Base-by-base conservation (phyloP, 2,329 filamentous ascomycete species). In the Fusarium veterinarium region DNA sequence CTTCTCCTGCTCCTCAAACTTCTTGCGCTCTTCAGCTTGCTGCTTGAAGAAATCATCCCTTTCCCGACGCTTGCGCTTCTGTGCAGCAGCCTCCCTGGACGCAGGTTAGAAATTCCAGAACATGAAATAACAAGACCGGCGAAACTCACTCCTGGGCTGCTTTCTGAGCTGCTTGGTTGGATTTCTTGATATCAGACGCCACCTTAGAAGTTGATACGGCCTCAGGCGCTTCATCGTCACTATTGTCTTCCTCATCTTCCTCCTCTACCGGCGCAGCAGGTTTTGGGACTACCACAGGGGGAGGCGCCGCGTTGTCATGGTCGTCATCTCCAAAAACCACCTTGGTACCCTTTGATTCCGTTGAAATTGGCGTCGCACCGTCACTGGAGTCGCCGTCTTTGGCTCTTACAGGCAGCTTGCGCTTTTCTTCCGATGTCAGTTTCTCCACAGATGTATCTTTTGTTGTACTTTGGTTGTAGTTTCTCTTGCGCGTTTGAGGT, bases 171-270 rank as follows among this genome's bases (percentile, higher is more conserved):
- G 82, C 84, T 67, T 86, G 83, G 2, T 83, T 82, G 6, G 84
- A 83, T 72, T 86, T 83, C 67, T 84, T 83, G 28, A 83, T 81
- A 65, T 86, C 81, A 19, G 81, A 83, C 3, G 86, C 87, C 6
- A 84, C 86, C 52, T 83, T 83, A 17, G 81, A 79, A 3, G 87
- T 87, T 1, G 88, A 90, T n/a, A 90, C 84, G 6, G 86, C 88
- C 78, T 90, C 89, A 13, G 88, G 88, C 0, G 88, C 88, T 52
- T 86, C 88, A 58, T 90, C 87, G 46, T 88, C 86, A 45, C 84
- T 85, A 16, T 84, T 83, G 3, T 82, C 80, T 7, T 83, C 81
- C 3, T 82, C 81, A 6, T 82, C 80, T 8, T 79, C 75, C 20
- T 79, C 76, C 3, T 73, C 61, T 20, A 73, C 71, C 17, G 62